Evolutionary conservation across 805 yeast species (phyloP), one percentile per base, ranked within the genome.

Genomic region (Suhomyces sp.): DNA sequence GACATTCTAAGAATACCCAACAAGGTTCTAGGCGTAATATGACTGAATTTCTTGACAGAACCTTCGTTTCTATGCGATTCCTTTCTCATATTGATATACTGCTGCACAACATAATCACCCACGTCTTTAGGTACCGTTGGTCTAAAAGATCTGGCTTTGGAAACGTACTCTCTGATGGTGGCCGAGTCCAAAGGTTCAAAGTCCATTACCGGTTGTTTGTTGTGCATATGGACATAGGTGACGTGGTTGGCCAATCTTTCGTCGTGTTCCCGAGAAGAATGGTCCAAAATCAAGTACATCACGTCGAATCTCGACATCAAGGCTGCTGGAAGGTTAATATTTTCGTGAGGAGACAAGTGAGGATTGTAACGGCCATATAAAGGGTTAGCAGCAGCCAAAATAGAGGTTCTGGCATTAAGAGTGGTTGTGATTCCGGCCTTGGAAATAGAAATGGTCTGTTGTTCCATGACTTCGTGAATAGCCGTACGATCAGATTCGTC

Each of bases 391-490:
- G 99, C 99, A 0, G 99, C 99, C 57, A 94, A 73, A 54, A 94
- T 89, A 4, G 97, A 92, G 0, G 98, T 83, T 67, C 99, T 82
- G 6, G 99, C 99, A 66, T 94, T 94, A 60, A 94, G 77, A 2
- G 97, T 89, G 8, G 99, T 94, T 56, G 94, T 89, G 60, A 94
- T 94, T 59, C 99, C 99, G 3, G 99, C 99, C 71, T 94, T 94
- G 43, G 97, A 89, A 53, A 94, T 94, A 20, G 97, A 89, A 53
- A 94, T 94, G 2, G 99, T 94, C 71, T 94, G 99, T 69, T 94
- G 99, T 73, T 94, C 99, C 99, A 94, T 94, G 31, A 94, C 99
- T 77, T 93, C 99, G 71, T 93, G 98, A 64, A 94, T 94, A 1
- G 98, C 98, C 0, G 98, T 94, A 64, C 99, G 80, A 72, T 94